These are phyloP conservation scores for Bonia amplexicaulis DNA, from an alignment of 176 grass and related monocot species.

Conservation along the genomic window DNA sequence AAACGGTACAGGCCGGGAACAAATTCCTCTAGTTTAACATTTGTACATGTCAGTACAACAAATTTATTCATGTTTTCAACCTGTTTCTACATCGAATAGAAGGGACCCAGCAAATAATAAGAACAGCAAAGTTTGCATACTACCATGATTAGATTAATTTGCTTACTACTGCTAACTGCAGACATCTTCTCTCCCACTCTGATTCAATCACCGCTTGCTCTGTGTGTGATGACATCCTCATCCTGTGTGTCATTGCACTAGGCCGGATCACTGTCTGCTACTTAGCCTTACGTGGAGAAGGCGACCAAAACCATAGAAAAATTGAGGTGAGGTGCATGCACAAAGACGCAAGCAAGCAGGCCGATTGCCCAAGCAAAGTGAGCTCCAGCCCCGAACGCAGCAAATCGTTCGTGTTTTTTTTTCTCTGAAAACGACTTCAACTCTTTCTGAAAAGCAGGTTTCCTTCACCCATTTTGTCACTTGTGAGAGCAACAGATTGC, in stretches of 20 bases:
- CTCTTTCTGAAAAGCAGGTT: constrained; percentile 21
- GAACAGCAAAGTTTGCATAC: background rate
- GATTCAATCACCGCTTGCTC: constrained; percentile 27
- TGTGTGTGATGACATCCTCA: background rate
- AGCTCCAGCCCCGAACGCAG: constrained; percentile 24
- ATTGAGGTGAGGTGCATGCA: background rate
- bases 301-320: constrained; percentile 29
- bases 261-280: background rate
- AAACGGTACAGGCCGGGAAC: background rate
- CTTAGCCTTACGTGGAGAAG: constrained; percentile 23
- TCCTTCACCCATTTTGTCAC: background rate
- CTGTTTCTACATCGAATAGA: background rate
- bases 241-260: background rate
- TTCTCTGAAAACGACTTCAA: constrained; percentile 6
- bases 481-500: constrained; percentile 8
- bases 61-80: background rate
- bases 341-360: background rate
- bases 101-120: background rate
- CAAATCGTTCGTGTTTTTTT: constrained; percentile 18
- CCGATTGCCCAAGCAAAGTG: background rate
- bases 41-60: too few relatives aligned
- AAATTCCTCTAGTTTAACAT: background rate
- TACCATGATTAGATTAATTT: background rate
- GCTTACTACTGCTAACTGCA: background rate
- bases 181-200: background rate